Percentiles rank a stretch among this genome's conserved stretches.
Evolutionary conservation across 1,139 yeast genomes (phyloP).

Genomic region (Maudiozyma humilis): DNA sequence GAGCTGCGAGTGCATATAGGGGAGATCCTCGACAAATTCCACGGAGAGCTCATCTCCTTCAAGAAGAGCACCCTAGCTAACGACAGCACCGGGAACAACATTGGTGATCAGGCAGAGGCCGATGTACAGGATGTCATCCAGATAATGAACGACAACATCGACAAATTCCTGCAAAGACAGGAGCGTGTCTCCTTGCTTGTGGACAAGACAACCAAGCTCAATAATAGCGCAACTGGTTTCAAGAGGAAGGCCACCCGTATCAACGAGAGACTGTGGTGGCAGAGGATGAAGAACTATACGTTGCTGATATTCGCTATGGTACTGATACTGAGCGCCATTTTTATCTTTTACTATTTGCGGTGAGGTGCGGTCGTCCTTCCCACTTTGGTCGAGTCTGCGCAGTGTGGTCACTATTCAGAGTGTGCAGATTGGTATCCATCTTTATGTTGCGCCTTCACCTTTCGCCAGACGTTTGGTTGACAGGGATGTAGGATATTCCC

Average conservation of each 20-base stretch:
- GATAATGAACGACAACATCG: slow-evolving; percentile 63
- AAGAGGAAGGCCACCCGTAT: slow-evolving; percentile 62
- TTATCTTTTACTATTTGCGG: slow-evolving; percentile 18
- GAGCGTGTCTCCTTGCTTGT: slow-evolving; percentile 69
- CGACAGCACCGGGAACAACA: neutral
- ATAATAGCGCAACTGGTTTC: slow-evolving; percentile 60
- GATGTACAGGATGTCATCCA: slow-evolving; percentile 33
- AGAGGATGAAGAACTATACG: slow-evolving; percentile 30
- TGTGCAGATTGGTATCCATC: too few relatives aligned
- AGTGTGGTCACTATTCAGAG: too few relatives aligned
- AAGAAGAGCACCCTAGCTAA: slow-evolving; percentile 15
- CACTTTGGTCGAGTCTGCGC: too few relatives aligned
- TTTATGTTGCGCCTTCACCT: too few relatives aligned
- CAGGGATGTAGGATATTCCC: too few relatives aligned
- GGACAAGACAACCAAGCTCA: slow-evolving; percentile 72
- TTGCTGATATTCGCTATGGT: slow-evolving; percentile 20
- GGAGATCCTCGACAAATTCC: slow-evolving; percentile 25
- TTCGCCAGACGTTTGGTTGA: too few relatives aligned
- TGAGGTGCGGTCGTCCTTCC: slow-evolving; percentile 6
- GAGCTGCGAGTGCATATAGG: slow-evolving; percentile 21
- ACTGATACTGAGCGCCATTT: slow-evolving; percentile 18
- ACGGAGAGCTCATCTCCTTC: slow-evolving; percentile 26
- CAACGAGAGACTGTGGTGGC: slow-evolving; percentile 61
- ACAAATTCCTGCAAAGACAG: slow-evolving; percentile 66
- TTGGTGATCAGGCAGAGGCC: slow-evolving; percentile 22